phyloP scores from a whole-genome alignment of 352 stramenopile species.

The Globisporangium irregulare region DNA sequence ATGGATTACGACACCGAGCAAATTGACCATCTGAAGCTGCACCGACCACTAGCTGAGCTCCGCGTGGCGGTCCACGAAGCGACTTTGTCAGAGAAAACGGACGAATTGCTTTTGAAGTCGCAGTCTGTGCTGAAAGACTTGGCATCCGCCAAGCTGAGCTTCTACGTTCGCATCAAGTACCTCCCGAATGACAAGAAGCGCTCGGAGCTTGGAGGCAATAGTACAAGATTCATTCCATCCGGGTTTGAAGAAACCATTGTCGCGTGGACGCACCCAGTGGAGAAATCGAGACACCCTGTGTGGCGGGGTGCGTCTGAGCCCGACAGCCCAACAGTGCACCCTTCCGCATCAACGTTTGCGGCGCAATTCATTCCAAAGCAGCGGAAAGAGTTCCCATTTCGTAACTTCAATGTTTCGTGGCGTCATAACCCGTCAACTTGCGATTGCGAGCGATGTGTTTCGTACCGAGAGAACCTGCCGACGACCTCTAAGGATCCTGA shows the following conservation, averaged over 20 bases:
- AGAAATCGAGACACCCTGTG: conserved; percentile 46
- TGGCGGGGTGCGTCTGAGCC: conserved; percentile 27
- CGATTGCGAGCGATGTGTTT: conserved; percentile 45
- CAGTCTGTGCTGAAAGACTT: conserved; percentile 63
- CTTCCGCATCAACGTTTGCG: conserved; percentile 22
- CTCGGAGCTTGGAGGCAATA: conserved; percentile 27
- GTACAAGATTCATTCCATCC: conserved; percentile 66
- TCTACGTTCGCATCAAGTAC: conserved; percentile 78
- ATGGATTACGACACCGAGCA: conserved; percentile 72
- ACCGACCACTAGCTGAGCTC: conserved; percentile 69
- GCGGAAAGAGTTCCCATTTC: conserved; percentile 61
- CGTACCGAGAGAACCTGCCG: conserved; percentile 21
- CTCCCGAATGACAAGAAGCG: conserved; percentile 70
- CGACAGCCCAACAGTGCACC: conserved; percentile 5
- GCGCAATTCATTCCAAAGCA: conserved; percentile 38
- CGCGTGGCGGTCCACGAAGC: conserved; percentile 76
- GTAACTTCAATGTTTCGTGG: conserved; percentile 83
- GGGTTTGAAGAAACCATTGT: conserved; percentile 61
- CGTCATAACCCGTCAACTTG: conserved; percentile 48
- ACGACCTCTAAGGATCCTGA: conserved; percentile 7
- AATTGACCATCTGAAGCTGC: conserved; percentile 67
- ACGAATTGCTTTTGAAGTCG: conserved; percentile 55
- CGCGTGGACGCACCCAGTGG: conserved; percentile 71
- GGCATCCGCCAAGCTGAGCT: conserved; percentile 53
- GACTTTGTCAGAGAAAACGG: conserved; percentile 42